Evolutionary conservation across 106 monocot species (phyloP), one percentile per base, ranked within the genome.

Genomic region (Platanthera zijinensis): DNA sequence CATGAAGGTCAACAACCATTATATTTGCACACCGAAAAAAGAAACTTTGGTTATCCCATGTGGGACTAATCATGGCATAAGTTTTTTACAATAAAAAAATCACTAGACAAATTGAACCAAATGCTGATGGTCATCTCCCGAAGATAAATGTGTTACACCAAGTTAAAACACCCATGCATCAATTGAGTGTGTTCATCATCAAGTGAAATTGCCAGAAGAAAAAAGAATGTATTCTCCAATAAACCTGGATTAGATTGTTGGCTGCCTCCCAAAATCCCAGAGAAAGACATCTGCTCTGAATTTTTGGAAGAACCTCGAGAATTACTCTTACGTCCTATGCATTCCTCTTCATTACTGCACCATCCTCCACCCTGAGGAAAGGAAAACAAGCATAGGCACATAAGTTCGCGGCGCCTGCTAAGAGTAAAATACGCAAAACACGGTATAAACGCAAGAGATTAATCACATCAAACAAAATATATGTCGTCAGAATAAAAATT

Each of bases 341-440:
- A 80, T 52, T 80, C 80, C 69, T 75, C 66, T 47, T 51, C 48
- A 6, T 32, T 75, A 48, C 69, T 68, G 69, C 80, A 80, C 80
- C 80, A 80, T 52, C 80, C 80, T 80, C 80, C 80, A 64, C 80
- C 80, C 80, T 80, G 80, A n/a, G n/a, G 45, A 28, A 52, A 80
- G 52, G 57, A 57, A 72, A 9, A 30, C 9, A 18, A 59, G 11
- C 5, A 3, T 66, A 66, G 11, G 30, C 10, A 66, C 10, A 66
- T 66, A 12, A 61, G n/a, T 6, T 21, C 21, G 59, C 39, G 0
- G 39, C 3, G 39, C 39, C 39, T 39, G 39, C 39, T 39, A 39
- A 39, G 39, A 39, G 39, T 1, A 3, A 39, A 39, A 39, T 39
- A 39, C 0, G 39, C 39, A 3, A 39, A 39, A 39, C 39, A 39